A percentile compares a stretch with the other conserved stretches of the same genome.
phyloP scores from a whole-genome alignment of 1,284 basidiomycete genomes.

The Pascua guehoae region DNA sequence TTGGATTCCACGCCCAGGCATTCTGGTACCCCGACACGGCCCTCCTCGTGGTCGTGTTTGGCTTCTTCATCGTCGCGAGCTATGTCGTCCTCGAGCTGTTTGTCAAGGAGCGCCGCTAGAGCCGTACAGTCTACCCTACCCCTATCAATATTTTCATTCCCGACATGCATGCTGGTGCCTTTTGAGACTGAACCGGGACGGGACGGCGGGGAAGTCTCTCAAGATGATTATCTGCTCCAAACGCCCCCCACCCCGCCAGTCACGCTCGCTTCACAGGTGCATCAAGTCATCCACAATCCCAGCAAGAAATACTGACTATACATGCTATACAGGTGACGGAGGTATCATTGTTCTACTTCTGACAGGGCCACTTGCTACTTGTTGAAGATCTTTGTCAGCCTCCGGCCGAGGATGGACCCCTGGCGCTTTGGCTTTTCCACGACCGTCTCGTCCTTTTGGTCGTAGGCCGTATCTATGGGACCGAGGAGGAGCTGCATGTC shows the following conservation, averaged over 20 bases:
- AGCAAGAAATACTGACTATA: too few species aligned
- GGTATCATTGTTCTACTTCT: too few species aligned
- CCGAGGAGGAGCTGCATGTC: too few species aligned
- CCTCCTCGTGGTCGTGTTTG: constrained; percentile 77
- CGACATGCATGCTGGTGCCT: background rate
- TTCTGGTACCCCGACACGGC: constrained; percentile 95
- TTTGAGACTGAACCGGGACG: background rate
- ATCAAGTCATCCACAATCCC: background rate
- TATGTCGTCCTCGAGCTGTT: constrained; percentile 78
- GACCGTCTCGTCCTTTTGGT: too few species aligned
- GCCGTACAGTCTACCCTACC: background rate
- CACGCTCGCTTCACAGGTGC: background rate
- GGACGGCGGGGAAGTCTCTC: background rate
- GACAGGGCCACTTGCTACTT: too few species aligned
- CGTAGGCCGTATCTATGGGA: too few species aligned
- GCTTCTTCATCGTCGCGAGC: constrained; percentile 66
- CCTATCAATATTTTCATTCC: background rate
- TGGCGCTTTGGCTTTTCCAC: too few species aligned
- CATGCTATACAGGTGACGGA: too few species aligned
- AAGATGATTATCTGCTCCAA: too few species aligned
- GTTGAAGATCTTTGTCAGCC: too few species aligned
- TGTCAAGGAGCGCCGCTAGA: constrained; percentile 80
- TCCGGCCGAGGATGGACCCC: too few species aligned
- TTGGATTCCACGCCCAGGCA: constrained; percentile 81
- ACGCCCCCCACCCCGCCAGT: too few species aligned